Evolutionary conservation across 345 rosid genomes (phyloP).

Genomic region (Citropsis articulata): DNA sequence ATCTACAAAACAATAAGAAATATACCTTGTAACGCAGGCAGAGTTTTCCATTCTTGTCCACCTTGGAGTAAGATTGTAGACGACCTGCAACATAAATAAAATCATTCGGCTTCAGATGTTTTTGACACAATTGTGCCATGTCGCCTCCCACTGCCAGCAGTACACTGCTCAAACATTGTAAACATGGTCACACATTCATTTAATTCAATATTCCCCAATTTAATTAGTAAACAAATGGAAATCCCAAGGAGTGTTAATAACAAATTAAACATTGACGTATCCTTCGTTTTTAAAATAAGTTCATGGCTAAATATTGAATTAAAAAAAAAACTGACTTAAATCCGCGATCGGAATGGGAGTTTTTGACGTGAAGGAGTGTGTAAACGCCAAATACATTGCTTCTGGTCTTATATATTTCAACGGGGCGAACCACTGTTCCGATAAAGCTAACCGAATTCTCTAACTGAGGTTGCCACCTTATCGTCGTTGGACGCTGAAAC

Average conservation of each 20-base stretch:
- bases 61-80: conserved; percentile 30
- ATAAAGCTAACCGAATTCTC: conserved; percentile 52
- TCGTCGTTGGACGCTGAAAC: conserved; percentile 54
- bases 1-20: not conserved
- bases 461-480: conserved; percentile 23
- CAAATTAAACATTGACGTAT: no score
- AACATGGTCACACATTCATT: not conserved
- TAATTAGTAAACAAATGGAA: not conserved
- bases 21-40: conserved; percentile 40
- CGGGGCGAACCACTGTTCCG: conserved; percentile 48
- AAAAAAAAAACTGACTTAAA: conserved; percentile 44
- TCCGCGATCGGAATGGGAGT: conserved; percentile 28
- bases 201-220: not conserved
- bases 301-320: not conserved
- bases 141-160: conserved; percentile 40
- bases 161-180: conserved; percentile 39
- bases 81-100: conserved; percentile 55
- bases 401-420: conserved; percentile 11
- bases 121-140: conserved; percentile 43
- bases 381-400: conserved; percentile 34
- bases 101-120: conserved; percentile 60
- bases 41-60: conserved; percentile 23
- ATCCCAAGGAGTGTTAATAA: no score
- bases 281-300: not conserved
- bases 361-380: conserved; percentile 39